Evolutionary conservation across 306 rosid genomes (phyloP), one percentile per base, ranked within the genome.

Genomic region (Acacia melanoxylon): DNA sequence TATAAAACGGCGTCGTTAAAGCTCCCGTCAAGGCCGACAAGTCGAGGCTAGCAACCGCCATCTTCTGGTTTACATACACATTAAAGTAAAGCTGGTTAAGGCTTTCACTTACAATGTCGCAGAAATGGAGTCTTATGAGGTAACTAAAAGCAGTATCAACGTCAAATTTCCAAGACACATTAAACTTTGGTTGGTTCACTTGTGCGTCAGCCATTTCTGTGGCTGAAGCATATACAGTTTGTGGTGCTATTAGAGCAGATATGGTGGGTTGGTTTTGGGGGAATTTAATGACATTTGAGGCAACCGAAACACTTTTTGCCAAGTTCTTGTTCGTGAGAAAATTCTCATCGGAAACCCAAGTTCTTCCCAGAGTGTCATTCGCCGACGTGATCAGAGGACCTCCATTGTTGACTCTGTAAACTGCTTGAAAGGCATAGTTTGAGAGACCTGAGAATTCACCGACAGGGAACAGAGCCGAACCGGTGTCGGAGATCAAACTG

Each of bases 161-260:
- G 37, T 87, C 89, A 77, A 89, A 87, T 74, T 89, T 87, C 92
- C 92, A 89, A 5, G 92, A 70, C 5, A 89, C 89, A 56, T 89
- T 89, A 82, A 87, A 87, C 8, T 83, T 85, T 25, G 89, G 89
- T 17, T 51, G 68, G 8, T 54, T 76, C 1, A 81, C 76, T 22
- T 59, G 66, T 2, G 92, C 86, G 35, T 80, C 82, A 11, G 65
- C 87, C 92, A 89, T 88, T 67, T 88, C 81, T 67, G 85, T 77
- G 14, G 78, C 86, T 3, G 90, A 82, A 3, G 91, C 80, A 61
- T 90, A 90, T 42, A 90, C 89, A 0, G 83, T 67, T 65, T 37
- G 87, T 9, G 93, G 93, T 4, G 91, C 93, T 33, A 81, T 81
- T 45, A 88, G 1, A 9, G 88, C 82, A 6, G 88, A 59, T 1